Base-by-base conservation (phyloP, 2,329 filamentous ascomycete genomes). In the Lasiodiplodia hormozganensis region DNA sequence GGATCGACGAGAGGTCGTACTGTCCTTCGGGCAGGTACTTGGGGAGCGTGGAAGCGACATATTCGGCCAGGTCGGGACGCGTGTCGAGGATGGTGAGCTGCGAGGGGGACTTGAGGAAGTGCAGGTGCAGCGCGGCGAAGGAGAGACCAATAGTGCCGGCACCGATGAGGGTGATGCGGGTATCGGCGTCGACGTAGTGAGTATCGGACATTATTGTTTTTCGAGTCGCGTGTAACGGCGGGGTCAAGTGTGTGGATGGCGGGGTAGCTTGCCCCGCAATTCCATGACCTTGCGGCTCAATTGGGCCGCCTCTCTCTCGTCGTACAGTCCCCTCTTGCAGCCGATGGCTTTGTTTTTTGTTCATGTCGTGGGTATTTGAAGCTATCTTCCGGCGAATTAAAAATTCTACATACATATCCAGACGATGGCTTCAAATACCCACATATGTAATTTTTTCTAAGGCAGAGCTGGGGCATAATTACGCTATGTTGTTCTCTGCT, bases 141-240 rank as follows among this genome's bases (percentile, higher is more conserved):
- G 85, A 87, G 54, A 87, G 81, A 40, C 86, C 86, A 53, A 88
- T 88, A 3, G 82, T 85, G 54, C 83, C 82, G 14, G 80, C 77
- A 56, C 82, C 82, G 43, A 85, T 77, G 25, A 84, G 71, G 18
- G 81, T 79, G 58, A 84, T 81, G 8, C 69, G 72, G 43, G n/a
- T 16, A n/a, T 52, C n/a, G 43, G n/a, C 28, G 60, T 43, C 36
- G 52, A 36, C 23, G 43, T n/a, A 47, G n/a, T 18, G 18, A 21
- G 21, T 43, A 23, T 3, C 65, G 34, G 56, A 38, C 23, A 52
- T 18, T 34, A 31, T 65, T 66, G 11, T 11, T 34, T 23, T n/a
- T 38, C n/a, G 31, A 34, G 31, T 34, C 31, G 31, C 2, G 31
- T 34, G 31, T 34, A 34, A 34, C 14, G 43, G 60, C 47, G 47